Evolutionary conservation across 495 filamentous ascomycete species (phyloP).

Genomic region (Chaetomidium leptoderma): DNA sequence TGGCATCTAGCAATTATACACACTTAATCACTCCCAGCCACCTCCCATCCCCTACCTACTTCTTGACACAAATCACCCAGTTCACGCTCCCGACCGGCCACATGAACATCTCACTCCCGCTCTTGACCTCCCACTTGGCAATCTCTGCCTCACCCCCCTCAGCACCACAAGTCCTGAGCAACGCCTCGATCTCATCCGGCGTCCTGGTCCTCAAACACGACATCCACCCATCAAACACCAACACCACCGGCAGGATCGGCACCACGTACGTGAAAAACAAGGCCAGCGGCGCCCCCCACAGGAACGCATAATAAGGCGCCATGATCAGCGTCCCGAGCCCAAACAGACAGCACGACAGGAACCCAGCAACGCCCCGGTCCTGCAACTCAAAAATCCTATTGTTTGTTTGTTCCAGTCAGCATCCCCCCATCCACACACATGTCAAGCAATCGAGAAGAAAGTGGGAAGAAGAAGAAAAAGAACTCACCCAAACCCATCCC

Average conservation of each 20-base stretch:
- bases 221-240: slow-evolving; percentile 64
- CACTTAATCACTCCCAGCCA: not conserved
- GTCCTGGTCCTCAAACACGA: slow-evolving; percentile 62
- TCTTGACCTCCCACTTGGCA: slow-evolving; percentile 49
- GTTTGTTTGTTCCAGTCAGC: not conserved
- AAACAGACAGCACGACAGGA: slow-evolving; percentile 53
- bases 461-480: not conserved
- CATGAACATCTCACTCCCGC: slow-evolving; percentile 48
- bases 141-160: slow-evolving; percentile 36
- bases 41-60: slow-evolving; percentile 12
- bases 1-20: slow-evolving; percentile 18
- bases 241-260: slow-evolving; percentile 58
- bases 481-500: slow-evolving; percentile 59
- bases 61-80: slow-evolving; percentile 49
- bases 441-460: not conserved
- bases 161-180: slow-evolving; percentile 51
- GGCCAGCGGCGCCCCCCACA: slow-evolving; percentile 52
- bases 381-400: slow-evolving; percentile 69
- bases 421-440: not conserved
- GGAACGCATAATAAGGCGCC: slow-evolving; percentile 53
- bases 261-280: slow-evolving; percentile 62
- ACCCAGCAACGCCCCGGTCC: slow-evolving; percentile 49
- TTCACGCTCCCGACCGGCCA: slow-evolving; percentile 47
- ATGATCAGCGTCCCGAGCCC: slow-evolving; percentile 51
- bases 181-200: slow-evolving; percentile 55